Evolutionary conservation across 2,329 filamentous ascomycete genomes (phyloP).

Genomic region (Xylariaceae sp.): DNA sequence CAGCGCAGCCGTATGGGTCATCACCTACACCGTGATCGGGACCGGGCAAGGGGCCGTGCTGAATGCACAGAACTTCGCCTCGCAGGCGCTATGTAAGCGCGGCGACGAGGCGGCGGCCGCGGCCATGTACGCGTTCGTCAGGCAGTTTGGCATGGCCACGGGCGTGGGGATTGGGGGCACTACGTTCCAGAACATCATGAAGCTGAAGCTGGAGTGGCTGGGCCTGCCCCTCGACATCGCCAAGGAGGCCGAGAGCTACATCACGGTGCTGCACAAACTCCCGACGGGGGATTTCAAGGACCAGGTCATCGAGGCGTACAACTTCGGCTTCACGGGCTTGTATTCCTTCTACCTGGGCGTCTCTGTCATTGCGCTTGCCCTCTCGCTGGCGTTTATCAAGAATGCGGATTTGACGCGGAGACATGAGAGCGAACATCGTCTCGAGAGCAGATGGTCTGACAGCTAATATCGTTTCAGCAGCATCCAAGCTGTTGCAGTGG

Average conservation of each 20-base stretch:
- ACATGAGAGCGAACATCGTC: conserved; percentile 20
- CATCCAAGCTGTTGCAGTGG: no score
- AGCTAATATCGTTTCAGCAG: conserved; percentile 5
- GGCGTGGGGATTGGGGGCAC: conserved; percentile 38
- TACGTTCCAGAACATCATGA: conserved; percentile 38
- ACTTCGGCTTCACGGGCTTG: conserved; percentile 21
- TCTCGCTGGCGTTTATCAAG: conserved; percentile 19
- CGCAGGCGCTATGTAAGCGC: conserved; percentile 33
- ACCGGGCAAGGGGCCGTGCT: conserved; percentile 35
- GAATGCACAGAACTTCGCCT: conserved; percentile 35
- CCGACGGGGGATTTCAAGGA: conserved; percentile 12
- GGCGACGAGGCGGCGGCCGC: conserved; percentile 35
- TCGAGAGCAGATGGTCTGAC: conserved; percentile 16
- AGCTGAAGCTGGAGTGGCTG: conserved; percentile 27
- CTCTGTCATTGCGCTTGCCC: conserved; percentile 18
- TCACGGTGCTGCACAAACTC: conserved; percentile 17
- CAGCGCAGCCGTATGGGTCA: conserved; percentile 30
- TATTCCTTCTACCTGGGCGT: conserved; percentile 19
- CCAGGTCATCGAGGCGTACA: conserved; percentile 20
- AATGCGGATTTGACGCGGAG: conserved; percentile 21
- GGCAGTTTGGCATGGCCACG: conserved; percentile 37
- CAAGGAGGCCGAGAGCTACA: conserved; percentile 23
- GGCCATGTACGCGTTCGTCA: conserved; percentile 37
- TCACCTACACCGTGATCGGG: conserved; percentile 33
- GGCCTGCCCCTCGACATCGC: conserved; percentile 29